phyloP scores from a whole-genome alignment of 257 asterid species.

The Hygrophila difformis region DNA sequence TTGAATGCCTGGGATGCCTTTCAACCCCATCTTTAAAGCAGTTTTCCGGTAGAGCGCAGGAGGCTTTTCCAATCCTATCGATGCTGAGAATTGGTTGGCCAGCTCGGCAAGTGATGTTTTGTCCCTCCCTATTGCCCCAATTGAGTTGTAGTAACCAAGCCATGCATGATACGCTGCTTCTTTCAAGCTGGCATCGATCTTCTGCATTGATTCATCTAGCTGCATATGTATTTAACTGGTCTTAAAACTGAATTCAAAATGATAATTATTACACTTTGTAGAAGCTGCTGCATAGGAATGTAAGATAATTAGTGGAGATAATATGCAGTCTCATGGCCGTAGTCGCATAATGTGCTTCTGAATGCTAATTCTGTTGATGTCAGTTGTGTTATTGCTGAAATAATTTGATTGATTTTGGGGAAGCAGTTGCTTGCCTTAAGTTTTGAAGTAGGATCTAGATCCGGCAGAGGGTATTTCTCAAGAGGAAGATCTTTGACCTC shows the following conservation, averaged over 20 bases:
- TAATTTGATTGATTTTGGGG: constrained; percentile 2
- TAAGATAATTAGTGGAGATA: not conserved
- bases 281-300: too few relatives aligned
- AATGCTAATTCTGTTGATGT: not conserved
- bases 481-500: constrained; percentile 73
- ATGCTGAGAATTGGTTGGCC: constrained; percentile 68
- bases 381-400: not conserved
- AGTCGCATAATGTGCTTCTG: not conserved
- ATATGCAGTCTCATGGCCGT: not conserved
- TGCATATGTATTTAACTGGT: constrained; percentile 20
- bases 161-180: constrained; percentile 89
- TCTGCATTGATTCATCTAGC: constrained; percentile 53
- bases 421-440: constrained; percentile 39
- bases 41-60: constrained; percentile 68
- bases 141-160: constrained; percentile 88
- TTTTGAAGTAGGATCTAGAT: constrained; percentile 35
- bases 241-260: too few relatives aligned
- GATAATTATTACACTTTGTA: too few relatives aligned
- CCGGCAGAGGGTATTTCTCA: constrained; percentile 37
- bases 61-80: constrained; percentile 72
- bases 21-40: constrained; percentile 84
- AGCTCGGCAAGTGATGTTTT: constrained; percentile 72
- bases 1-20: constrained; percentile 64
- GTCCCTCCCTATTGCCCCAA: constrained; percentile 58
- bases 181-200: constrained; percentile 55